A percentile compares a stretch with the other conserved stretches of the same genome.
phyloP scores from a whole-genome alignment of 2,329 filamentous ascomycete species.

The Hymenoscyphus repandus region DNA sequence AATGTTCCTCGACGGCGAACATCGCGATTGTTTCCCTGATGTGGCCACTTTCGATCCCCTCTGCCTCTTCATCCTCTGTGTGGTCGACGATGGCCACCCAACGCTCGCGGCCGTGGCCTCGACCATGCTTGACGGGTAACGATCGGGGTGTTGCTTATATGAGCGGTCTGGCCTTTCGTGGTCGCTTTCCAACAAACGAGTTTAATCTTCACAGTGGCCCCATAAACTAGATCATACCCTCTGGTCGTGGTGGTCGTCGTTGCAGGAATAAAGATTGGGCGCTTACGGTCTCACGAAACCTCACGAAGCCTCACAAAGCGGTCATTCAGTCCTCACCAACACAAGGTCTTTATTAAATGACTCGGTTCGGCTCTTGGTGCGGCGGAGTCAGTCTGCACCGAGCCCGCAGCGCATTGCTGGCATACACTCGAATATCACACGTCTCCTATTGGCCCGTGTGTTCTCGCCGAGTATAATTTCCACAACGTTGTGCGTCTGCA shows the following conservation, averaged over 20 bases:
- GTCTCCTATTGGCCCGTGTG: background rate
- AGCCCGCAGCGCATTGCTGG: background rate
- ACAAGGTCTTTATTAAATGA: conserved; percentile 1
- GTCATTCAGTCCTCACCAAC: background rate
- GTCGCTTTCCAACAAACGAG: background rate
- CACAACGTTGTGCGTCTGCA: background rate
- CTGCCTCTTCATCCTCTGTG: conserved; percentile 11
- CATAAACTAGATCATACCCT: background rate
- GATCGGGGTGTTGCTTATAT: background rate
- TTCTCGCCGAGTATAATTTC: conserved; percentile 1
- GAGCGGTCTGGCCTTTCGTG: background rate
- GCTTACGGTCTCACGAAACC: background rate
- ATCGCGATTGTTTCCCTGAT: conserved; percentile 2
- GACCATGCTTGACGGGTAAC: conserved; percentile 2
- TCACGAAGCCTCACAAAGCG: no score
- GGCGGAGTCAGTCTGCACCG: conserved; percentile 1
- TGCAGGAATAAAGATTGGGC: background rate
- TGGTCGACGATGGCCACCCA: conserved; percentile 5
- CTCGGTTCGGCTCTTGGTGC: background rate
- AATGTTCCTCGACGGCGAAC: conserved; percentile 3
- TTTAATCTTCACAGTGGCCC: background rate
- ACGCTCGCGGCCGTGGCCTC: background rate
- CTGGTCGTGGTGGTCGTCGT: background rate
- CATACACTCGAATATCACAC: background rate
- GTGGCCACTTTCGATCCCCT: conserved; percentile 20